Evolutionary conservation across 768 basidiomycete species (phyloP).

Genomic region (Tricholomella constricta): DNA sequence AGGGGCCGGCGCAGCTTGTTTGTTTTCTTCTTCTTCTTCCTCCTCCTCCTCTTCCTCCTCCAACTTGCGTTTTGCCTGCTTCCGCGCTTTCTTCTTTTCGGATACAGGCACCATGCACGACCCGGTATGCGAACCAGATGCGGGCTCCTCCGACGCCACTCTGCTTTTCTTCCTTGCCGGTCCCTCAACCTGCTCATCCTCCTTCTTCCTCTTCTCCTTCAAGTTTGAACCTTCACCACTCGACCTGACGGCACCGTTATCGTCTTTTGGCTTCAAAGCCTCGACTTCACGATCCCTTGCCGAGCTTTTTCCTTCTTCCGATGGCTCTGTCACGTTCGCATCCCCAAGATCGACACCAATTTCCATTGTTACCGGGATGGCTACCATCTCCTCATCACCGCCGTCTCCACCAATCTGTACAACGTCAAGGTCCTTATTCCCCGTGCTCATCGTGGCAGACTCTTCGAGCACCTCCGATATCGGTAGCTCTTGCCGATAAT

Average conservation of each 20-base stretch:
- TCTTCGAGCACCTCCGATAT: neutral
- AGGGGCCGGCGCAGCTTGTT: constrained; percentile 12
- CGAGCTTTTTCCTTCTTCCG: neutral
- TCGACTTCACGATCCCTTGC: constrained; percentile 4
- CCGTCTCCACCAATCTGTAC: neutral
- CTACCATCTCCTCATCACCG: neutral
- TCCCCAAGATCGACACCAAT: neutral
- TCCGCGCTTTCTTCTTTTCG: constrained; percentile 7
- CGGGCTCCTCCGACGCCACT: neutral
- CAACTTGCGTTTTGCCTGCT: constrained; percentile 10
- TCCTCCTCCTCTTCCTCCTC: constrained; percentile 15
- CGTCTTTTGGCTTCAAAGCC: constrained; percentile 17
- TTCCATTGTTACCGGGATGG: neutral
- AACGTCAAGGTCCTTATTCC: neutral
- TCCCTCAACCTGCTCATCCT: constrained; percentile 12
- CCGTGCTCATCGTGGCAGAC: neutral
- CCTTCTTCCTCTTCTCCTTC: constrained; percentile 30
- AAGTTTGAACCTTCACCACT: constrained; percentile 8
- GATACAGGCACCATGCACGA: neutral
- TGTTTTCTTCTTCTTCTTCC: constrained; percentile 17
- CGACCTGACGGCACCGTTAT: constrained; percentile 14
- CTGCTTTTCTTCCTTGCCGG: constrained; percentile 24
- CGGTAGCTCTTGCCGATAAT: neutral
- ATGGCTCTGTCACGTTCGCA: neutral
- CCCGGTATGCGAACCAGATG: neutral